Evolutionary conservation across 2,329 filamentous ascomycete genomes (phyloP).

Genomic region (Fusarium camptoceras): DNA sequence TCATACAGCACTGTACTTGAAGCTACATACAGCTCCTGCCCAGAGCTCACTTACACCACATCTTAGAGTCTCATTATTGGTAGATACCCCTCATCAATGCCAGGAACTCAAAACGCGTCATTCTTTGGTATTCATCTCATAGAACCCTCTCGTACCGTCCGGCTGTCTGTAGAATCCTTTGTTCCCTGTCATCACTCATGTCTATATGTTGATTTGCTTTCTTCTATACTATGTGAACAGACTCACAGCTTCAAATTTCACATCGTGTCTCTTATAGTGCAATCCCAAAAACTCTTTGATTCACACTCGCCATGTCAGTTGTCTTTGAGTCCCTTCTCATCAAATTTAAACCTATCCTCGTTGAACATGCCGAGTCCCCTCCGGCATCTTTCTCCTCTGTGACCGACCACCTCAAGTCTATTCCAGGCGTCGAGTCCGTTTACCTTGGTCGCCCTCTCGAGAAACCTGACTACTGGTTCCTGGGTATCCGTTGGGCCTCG

Average conservation of each 20-base stretch:
- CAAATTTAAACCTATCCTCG: conserved; percentile 48
- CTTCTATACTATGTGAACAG: neutral
- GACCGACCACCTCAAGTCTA: conserved; percentile 47
- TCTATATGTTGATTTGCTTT: conserved; percentile 11
- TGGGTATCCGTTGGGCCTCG: conserved; percentile 53
- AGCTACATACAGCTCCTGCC: neutral
- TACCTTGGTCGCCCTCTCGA: conserved; percentile 53
- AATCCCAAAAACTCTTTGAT: neutral
- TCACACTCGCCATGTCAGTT: conserved; percentile 41
- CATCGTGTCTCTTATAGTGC: neutral
- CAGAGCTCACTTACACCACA: neutral
- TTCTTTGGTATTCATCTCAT: conserved; percentile 16
- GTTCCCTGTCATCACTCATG: neutral
- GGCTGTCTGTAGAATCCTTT: conserved; percentile 1
- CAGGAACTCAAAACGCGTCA: conserved; percentile 6
- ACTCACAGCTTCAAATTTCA: neutral
- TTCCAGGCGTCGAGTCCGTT: conserved; percentile 50
- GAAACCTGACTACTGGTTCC: conserved; percentile 49
- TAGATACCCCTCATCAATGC: conserved; percentile 24
- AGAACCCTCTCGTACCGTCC: conserved; percentile 29
- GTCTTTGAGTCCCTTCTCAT: conserved; percentile 50
- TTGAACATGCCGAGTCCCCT: conserved; percentile 42
- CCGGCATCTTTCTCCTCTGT: conserved; percentile 45
- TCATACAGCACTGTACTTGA: neutral
- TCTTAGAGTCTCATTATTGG: conserved; percentile 30